Evolutionary conservation across 768 basidiomycete genomes (phyloP), one percentile per base, ranked within the genome.

Genomic region (Mycena amicta): DNA sequence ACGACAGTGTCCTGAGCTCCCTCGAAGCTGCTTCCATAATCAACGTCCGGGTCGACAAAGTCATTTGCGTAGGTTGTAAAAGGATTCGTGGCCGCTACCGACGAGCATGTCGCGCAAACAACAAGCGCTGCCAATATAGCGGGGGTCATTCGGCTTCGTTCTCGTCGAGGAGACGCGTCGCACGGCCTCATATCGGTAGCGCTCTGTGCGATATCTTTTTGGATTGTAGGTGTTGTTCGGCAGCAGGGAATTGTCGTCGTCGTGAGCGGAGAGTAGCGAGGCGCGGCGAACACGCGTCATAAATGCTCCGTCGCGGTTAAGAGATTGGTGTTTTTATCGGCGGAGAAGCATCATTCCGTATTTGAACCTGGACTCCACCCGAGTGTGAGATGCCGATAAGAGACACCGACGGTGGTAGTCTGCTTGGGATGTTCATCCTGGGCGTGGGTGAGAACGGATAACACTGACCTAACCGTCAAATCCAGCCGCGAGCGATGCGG

Each of bases 1-100:
- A 58, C 41, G 22, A 58, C 50, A 8, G 56, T 26, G 25, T 53
- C 51, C 40, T 58, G 27, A 3, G 56, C 56, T 4, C 41, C 51
- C 4, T 25, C 16, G 39, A 50, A 4, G 26, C 29, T 39, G 39
- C 33, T 26, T 13, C 70, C 70, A 62, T 78, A 83, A 5, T 74
- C 74, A 56, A 71, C 77, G 33, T 75, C 70, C 0, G 85, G 84
- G 59, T 84, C 76, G 27, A 85, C 73, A 60, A 85, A 87, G 47
- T 82, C 80, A 61, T 84, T 83, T 2, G 81, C 77, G 57, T 84
- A 84, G 37, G 49, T 51, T 6, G 22, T 26, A 46, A 61, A 61
- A 4, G 52, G 46, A n/a, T 61, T 61, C 3, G 52, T 61, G 5
- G 55, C 55, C 12, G 40, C 40, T 11, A 33, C 15, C 1, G 20